phyloP scores from a whole-genome alignment of 2,329 filamentous ascomycete genomes.

The Penicillium glabrum region DNA sequence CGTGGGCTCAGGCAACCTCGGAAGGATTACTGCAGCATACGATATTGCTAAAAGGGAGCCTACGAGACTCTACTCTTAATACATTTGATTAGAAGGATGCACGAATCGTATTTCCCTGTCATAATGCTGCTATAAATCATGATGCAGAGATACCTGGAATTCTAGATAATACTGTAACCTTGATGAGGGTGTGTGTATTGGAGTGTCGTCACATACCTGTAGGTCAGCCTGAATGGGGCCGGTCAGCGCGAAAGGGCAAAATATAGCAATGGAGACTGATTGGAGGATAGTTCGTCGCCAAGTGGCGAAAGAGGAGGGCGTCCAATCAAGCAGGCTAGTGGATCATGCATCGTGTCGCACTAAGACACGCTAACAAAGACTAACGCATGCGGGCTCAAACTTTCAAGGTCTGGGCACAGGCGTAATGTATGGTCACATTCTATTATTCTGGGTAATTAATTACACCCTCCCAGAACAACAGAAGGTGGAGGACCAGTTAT shows the following conservation, averaged over 20 bases:
- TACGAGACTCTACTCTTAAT: neutral
- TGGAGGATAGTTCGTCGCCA: neutral
- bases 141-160: neutral
- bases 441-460: neutral
- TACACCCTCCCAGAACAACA: neutral
- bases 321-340: neutral
- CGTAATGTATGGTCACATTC: conserved; percentile 7
- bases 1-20: neutral
- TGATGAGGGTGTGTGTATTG: neutral
- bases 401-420: neutral
- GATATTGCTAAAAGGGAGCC: neutral
- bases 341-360: neutral
- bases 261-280: neutral
- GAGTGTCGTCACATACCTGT: neutral
- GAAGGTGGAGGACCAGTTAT: neutral
- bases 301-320: neutral
- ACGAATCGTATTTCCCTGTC: neutral
- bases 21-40: neutral
- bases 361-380: neutral
- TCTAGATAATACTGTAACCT: neutral
- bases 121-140: neutral
- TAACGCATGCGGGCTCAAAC: neutral
- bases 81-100: neutral
- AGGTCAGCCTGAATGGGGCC: neutral
- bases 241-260: neutral